Base-by-base conservation (phyloP, 305 asterid genomes). In the Stenogyne calaminthoides region DNA sequence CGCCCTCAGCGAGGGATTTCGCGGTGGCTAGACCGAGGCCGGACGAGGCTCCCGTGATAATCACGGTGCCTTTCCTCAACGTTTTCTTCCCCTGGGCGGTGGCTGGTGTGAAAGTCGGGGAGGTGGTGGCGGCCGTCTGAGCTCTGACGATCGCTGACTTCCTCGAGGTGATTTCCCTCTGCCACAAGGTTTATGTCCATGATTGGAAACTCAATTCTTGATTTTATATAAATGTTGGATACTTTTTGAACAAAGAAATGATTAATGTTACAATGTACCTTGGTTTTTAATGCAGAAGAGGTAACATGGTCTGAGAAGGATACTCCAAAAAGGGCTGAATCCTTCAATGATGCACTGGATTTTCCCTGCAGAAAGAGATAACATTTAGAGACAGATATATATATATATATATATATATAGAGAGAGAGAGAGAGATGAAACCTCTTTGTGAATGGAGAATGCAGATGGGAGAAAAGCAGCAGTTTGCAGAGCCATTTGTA, bases 21-120 rank as follows among this genome's bases (percentile, higher is more conserved):
- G 98, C 97, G 15, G 97, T 78, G 62, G 99, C 97, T 12, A 95
- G 90, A 70, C 98, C 97, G 70, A 95, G 56, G 2, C 99, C 97
- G 0, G 98, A 95, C 25, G 98, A 92, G 73, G 99, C 97, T 11
- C 99, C 99, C 1, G 97, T 92, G 70, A 92, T 60, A 1, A 94
- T 67, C 2, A 86, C 97, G 11, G 80, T 87, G 49, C 99, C 98
- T 71, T 90, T 85, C 67, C 98, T 64, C 49, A 88, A 57, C 6
- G 95, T 88, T 79, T 92, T 95, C 92, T 95, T 90, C 56, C 84
- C 93, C 59, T 85, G 86, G 59, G 69, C 62, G 5, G 93, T 36
- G 69, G 84, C 81, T 4, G 87, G 82, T 5, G 84, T 85, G 32
- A 78, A 75, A 2, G 88, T 76, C 12, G 98, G 98, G 36, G 94